Percentiles rank a stretch among this genome's conserved stretches.
phyloP scores from a whole-genome alignment of 2,329 filamentous ascomycete genomes.

The Ampelomyces quisqualis region DNA sequence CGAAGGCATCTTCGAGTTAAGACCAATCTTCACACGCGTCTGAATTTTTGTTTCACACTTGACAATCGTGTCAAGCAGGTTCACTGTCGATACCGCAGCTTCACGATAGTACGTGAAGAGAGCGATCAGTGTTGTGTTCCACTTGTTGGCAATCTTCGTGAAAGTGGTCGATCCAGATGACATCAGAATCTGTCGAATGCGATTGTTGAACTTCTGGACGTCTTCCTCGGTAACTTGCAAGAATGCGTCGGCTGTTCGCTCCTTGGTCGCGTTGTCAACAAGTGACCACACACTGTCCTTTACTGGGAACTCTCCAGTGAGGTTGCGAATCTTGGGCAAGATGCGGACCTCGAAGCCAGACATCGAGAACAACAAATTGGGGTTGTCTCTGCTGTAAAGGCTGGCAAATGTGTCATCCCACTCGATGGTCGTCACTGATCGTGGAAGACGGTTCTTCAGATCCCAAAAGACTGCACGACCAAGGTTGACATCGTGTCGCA shows the following conservation, averaged over 20 bases:
- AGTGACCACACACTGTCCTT: conserved; percentile 99
- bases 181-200: conserved; percentile 98
- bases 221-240: conserved; percentile 97
- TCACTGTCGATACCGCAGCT: conserved; percentile 92
- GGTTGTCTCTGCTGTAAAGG: conserved; percentile 97
- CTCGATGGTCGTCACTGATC: conserved; percentile 94
- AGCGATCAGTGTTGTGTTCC: conserved; percentile 96
- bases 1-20: conserved; percentile 99
- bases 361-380: conserved; percentile 97
- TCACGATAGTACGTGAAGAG: conserved; percentile 99
- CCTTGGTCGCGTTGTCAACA: conserved; percentile 94
- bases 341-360: conserved; percentile 96
- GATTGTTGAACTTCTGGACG: conserved; percentile 98
- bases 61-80: conserved; percentile 93
- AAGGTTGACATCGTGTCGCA: conserved; percentile 98
- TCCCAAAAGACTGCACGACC: conserved; percentile 99
- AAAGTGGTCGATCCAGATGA: conserved; percentile 99
- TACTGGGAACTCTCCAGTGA: conserved; percentile 93
- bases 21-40: conserved; percentile 94
- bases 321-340: conserved; percentile 89
- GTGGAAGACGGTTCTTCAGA: conserved; percentile 90
- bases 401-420: conserved; percentile 99
- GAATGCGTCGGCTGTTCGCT: conserved; percentile 96
- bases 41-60: conserved; percentile 99
- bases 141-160: conserved; percentile 99